Evolutionary conservation across 148 eudicot genomes (phyloP), one percentile per base, ranked within the genome.

Genomic region (Chenopodium quinoa): DNA sequence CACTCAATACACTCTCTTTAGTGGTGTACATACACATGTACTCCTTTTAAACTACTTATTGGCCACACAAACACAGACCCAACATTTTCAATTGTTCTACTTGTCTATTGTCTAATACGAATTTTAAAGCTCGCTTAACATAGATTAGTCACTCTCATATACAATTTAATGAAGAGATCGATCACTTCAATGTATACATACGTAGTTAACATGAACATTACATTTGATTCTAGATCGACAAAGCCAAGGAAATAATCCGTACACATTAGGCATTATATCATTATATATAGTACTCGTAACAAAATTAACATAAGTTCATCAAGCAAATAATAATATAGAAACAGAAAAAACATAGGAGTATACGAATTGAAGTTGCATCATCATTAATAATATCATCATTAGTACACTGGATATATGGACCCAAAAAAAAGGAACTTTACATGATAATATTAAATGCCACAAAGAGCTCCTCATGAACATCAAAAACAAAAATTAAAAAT

Each of bases 391-490:
- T 64, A 23, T 64, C 31, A 23, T 64, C 31, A 64, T 64, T 10
- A 64, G 68, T 64, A 64, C 68, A 64, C 13, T 58, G 69, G 48
- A 17, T 63, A 58, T 56, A 68, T 46, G 34, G 50, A 32, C 12
- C 32, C 27, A 40, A 71, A 71, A 76, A 69, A 76, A 64, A 50
- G 73, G 58, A 81, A 71, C 82, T 85, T 85, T 84, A 88, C 88
- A 88, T 81, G 88, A 88, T 56, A 66, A 37, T 63, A 76, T 65
- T 85, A 81, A 88, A 77, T 82, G 86, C 78, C 69, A 77, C 75
- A 65, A 34, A 81, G 84, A 75, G 40, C 44, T 81, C 20, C 83
- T 56, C 84, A 84, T 84, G 84, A 81, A 56, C 6, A 56, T 56
- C 62, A 56, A 5, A 56, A 14, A 17, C 6, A 63, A 13, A 16